Conservation (phyloP, 352 stramenopile species). For the Phytophthora melonis region DNA sequence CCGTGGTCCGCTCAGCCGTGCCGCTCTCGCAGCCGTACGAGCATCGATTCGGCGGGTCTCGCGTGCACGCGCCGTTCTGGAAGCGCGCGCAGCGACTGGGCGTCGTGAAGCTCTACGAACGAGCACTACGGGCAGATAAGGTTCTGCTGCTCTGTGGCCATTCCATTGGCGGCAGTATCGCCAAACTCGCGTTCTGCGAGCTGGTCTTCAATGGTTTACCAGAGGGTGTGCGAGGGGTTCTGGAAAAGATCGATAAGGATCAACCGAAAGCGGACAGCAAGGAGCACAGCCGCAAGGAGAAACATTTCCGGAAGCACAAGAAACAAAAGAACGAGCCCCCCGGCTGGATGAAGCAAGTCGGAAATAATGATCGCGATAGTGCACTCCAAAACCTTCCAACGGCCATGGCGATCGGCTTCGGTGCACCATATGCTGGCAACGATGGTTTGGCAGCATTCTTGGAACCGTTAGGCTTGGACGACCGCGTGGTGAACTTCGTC, state of each 20-base stretch:
- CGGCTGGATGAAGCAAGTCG: conserved; percentile 31
- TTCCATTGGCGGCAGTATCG: conserved; percentile 81
- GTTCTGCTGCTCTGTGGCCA: conserved; percentile 78
- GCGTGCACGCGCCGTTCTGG: conserved; percentile 82
- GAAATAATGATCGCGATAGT: conserved; percentile 21
- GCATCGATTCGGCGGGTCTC: conserved; percentile 74
- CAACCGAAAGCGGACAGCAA: conserved; percentile 44
- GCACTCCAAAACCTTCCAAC: conserved; percentile 37
- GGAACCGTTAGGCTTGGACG: conserved; percentile 48
- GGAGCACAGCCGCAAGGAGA: conserved; percentile 29
- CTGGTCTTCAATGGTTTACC: conserved; percentile 74
- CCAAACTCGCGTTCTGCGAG: conserved; percentile 75
- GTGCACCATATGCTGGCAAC: conserved; percentile 70
- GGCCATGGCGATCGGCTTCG: conserved; percentile 76
- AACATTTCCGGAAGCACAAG: conserved; percentile 34
- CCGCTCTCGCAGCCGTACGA: conserved; percentile 72
- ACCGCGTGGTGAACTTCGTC: conserved; percentile 78
- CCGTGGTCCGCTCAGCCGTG: conserved; percentile 70
- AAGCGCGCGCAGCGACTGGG: conserved; percentile 68
- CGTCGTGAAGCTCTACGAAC: conserved; percentile 49
- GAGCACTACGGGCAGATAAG: conserved; percentile 55
- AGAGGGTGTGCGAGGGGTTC: conserved; percentile 37
- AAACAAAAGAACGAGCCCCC: conserved; percentile 28
- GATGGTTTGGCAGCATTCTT: conserved; percentile 63
- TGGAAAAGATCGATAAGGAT: conserved; percentile 64